These are phyloP conservation scores for Claviceps capensis DNA, from an alignment of 2,329 filamentous ascomycete genomes.

Conservation along the genomic window DNA sequence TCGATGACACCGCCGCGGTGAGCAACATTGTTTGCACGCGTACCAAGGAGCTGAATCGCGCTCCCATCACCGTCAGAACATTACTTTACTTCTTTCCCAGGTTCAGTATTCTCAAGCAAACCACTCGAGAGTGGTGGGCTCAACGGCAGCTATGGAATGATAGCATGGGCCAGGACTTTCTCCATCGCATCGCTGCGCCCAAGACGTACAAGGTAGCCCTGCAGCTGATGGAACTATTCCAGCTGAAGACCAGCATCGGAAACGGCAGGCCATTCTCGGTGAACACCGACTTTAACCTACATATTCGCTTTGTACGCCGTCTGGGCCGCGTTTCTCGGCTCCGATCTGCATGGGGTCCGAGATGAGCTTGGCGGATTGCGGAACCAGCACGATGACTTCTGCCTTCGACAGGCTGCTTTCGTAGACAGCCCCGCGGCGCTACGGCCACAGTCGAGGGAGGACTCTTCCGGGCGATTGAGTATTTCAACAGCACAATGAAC, in stretches of 20 bases:
- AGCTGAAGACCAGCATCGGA: conserved; percentile 16
- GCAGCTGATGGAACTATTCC: conserved; percentile 21
- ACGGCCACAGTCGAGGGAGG: neutral
- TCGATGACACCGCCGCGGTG: conserved; percentile 24
- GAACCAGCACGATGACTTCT: neutral
- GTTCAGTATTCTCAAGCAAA: conserved; percentile 19
- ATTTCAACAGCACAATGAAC: neutral
- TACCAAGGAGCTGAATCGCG: conserved; percentile 29
- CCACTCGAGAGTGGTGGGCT: conserved; percentile 18
- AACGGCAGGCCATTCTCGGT: conserved; percentile 13
- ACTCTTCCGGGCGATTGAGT: neutral
- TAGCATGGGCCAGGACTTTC: conserved; percentile 23
- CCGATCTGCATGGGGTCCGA: conserved; percentile 1
- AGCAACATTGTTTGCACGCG: conserved; percentile 29
- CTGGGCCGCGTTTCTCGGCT: conserved; percentile 16
- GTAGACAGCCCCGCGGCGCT: neutral
- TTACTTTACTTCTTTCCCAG: conserved; percentile 19
- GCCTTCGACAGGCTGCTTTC: neutral
- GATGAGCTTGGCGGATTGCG: neutral
- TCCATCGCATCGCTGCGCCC: conserved; percentile 16
- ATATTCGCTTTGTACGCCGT: conserved; percentile 18
- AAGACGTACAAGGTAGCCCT: conserved; percentile 17
- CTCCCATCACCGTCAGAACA: conserved; percentile 17
- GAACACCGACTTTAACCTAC: conserved; percentile 15
- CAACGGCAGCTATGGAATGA: conserved; percentile 23